Conservation (phyloP, 2,329 filamentous ascomycete genomes). For the Ampelomyces quisqualis region DNA sequence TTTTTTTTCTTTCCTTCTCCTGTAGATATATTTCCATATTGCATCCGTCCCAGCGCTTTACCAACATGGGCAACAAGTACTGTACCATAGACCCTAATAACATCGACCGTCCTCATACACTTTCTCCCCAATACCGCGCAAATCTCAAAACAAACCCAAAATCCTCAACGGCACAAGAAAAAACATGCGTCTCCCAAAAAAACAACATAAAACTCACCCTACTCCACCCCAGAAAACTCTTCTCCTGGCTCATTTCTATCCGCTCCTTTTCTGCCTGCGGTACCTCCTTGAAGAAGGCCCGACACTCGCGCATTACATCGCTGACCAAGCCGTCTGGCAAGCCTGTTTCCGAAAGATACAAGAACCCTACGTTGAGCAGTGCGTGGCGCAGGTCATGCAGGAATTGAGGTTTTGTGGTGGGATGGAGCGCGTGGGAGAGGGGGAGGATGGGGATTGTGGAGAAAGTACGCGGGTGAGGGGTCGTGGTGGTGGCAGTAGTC, state of each 20-base stretch:
- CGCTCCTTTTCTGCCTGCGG: slow-evolving; percentile 71
- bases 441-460: slow-evolving; percentile 75
- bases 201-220: slow-evolving; percentile 48
- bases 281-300: slow-evolving; percentile 71
- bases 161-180: slow-evolving; percentile 1
- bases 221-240: slow-evolving; percentile 52
- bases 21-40: not conserved
- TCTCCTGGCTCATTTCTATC: slow-evolving; percentile 55
- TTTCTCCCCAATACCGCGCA: too few species aligned
- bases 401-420: slow-evolving; percentile 72
- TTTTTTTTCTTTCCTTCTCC: too few species aligned
- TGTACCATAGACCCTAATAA: too few species aligned
- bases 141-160: too few species aligned
- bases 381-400: slow-evolving; percentile 70
- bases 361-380: slow-evolving; percentile 81
- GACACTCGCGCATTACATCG: slow-evolving; percentile 66
- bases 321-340: slow-evolving; percentile 61
- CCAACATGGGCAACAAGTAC: too few species aligned
- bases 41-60: not conserved
- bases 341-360: slow-evolving; percentile 76
- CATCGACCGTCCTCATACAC: too few species aligned
- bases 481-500: too few species aligned
- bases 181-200: too few species aligned
- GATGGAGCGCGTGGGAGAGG: slow-evolving; percentile 64
- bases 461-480: slow-evolving; percentile 56